Percentiles rank a stretch among this genome's conserved stretches.
phyloP scores from a whole-genome alignment of 768 basidiomycete species.

The Hygrocybe punicea region DNA sequence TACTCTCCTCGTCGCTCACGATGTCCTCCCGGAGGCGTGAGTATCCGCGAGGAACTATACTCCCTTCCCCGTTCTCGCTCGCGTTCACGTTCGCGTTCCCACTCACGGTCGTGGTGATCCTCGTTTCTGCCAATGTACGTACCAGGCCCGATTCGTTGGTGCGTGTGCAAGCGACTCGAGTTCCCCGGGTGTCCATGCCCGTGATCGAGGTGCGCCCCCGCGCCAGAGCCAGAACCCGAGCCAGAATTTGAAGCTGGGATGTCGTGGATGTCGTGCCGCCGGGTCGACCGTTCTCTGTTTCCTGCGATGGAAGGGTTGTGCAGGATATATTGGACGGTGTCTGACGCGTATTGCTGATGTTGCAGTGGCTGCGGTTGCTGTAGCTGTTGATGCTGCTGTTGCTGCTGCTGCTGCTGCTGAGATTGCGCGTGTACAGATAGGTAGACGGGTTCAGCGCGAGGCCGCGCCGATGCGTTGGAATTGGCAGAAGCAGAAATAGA shows the following conservation, averaged over 20 bases:
- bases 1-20: constrained; percentile 29
- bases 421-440: too few species aligned
- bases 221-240: too few species aligned
- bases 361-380: too few species aligned
- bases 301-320: constrained; percentile 51
- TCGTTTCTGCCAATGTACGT: constrained; percentile 55
- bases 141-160: constrained; percentile 58
- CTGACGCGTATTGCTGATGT: constrained; percentile 38
- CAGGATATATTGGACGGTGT: constrained; percentile 40
- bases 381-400: constrained; percentile 20
- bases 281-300: constrained; percentile 27
- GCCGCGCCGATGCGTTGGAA: too few species aligned
- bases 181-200: background rate
- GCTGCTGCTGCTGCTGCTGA: too few species aligned
- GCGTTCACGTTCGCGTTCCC: constrained; percentile 44
- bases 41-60: constrained; percentile 31
- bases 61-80: constrained; percentile 32
- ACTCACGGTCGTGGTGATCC: constrained; percentile 47
- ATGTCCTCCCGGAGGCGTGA: constrained; percentile 44
- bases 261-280: constrained; percentile 48
- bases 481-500: too few species aligned
- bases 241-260: too few species aligned
- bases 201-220: constrained; percentile 15
- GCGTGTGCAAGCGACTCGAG: constrained; percentile 24
- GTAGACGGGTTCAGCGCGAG: too few species aligned